Evolutionary conservation across 2,329 filamentous ascomycete species (phyloP).

Genomic region (Penicillium nordicum): DNA sequence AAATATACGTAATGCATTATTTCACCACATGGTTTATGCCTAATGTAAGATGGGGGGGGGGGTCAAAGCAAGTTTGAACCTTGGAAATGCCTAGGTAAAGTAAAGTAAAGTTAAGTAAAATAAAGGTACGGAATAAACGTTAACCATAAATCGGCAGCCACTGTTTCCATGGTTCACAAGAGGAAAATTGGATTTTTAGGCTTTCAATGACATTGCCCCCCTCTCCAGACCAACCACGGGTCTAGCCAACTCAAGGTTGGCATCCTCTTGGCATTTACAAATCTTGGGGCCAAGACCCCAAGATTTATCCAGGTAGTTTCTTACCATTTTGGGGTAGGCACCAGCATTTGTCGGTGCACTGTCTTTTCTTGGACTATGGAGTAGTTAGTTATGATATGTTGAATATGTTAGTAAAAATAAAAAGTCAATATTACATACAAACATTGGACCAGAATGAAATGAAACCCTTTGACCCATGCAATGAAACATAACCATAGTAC

Average conservation of each 20-base stretch:
- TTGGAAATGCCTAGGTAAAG: slow-evolving; percentile 3
- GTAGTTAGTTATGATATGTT: background rate
- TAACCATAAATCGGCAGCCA: slow-evolving; percentile 2
- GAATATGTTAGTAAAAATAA: background rate
- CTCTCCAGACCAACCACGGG: background rate
- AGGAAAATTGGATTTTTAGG: slow-evolving; percentile 18
- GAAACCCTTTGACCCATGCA: background rate
- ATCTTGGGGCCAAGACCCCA: slow-evolving; percentile 17
- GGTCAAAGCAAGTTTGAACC: background rate
- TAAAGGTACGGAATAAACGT: slow-evolving; percentile 9
- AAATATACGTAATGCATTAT: slow-evolving; percentile 14
- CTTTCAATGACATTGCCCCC: slow-evolving; percentile 20
- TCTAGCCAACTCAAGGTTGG: slow-evolving; percentile 6
- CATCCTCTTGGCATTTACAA: slow-evolving; percentile 15
- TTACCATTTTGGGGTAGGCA: slow-evolving; percentile 5
- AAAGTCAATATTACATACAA: background rate
- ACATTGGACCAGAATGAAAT: background rate
- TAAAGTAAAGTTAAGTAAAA: slow-evolving; percentile 1
- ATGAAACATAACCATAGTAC: slow-evolving; percentile 1
- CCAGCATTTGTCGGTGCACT: slow-evolving; percentile 7
- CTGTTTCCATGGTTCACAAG: slow-evolving; percentile 16
- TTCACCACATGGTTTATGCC: slow-evolving; percentile 22
- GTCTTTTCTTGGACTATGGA: background rate
- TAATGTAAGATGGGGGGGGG: slow-evolving; percentile 8
- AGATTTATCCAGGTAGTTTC: background rate